Percentiles rank a stretch among this genome's conserved stretches.
Evolutionary conservation across 2,329 filamentous ascomycete species (phyloP).

Genomic region (Trichoderma sp.): DNA sequence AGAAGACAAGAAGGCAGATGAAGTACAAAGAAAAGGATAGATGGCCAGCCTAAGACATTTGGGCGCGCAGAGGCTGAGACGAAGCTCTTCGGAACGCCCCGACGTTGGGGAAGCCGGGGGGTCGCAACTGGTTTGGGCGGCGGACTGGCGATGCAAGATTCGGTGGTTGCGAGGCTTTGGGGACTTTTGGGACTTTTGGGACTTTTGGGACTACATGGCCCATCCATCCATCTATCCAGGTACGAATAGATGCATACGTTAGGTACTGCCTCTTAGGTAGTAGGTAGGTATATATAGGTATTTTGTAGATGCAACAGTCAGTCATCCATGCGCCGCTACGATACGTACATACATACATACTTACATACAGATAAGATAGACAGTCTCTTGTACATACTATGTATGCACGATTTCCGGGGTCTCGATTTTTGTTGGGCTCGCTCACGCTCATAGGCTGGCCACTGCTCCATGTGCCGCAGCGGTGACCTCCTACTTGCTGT

Average conservation of each 20-base stretch:
- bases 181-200: neutral
- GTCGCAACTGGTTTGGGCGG: neutral
- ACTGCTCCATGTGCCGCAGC: slow-evolving; percentile 5
- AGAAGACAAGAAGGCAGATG: neutral
- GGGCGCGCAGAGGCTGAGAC: neutral
- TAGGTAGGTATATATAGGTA: too few relatives aligned
- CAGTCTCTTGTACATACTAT: too few relatives aligned
- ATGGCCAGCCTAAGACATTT: neutral
- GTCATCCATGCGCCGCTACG: too few relatives aligned
- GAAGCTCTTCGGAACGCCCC: neutral
- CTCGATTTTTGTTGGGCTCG: neutral
- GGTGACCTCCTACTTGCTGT: slow-evolving; percentile 10
- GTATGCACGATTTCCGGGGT: too few relatives aligned
- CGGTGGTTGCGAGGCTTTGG: neutral
- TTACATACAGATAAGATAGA: neutral
- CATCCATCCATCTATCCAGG: neutral
- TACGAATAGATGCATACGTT: neutral
- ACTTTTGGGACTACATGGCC: neutral
- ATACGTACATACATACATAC: too few relatives aligned
- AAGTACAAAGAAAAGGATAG: neutral
- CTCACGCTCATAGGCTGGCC: neutral
- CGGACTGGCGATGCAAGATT: neutral
- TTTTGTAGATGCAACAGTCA: too few relatives aligned
- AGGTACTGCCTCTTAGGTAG: too few relatives aligned
- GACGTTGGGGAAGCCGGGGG: slow-evolving; percentile 1